Evolutionary conservation across 306 rosid genomes (phyloP).

Genomic region (Fragaria iinumae): DNA sequence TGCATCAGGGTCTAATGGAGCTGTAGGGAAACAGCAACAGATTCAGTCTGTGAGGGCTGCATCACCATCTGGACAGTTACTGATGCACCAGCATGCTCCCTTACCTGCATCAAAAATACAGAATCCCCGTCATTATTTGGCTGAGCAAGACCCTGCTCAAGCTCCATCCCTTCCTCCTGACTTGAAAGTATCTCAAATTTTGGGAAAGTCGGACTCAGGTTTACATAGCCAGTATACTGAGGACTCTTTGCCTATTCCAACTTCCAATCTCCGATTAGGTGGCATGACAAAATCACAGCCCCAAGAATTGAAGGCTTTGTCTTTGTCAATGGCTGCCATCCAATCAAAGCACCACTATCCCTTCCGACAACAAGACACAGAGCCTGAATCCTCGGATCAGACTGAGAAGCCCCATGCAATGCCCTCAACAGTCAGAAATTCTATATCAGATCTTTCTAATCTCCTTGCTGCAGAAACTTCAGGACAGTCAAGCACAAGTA

Average conservation of each 20-base stretch:
- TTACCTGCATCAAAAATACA: slow-evolving; percentile 32
- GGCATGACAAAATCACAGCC: slow-evolving; percentile 45
- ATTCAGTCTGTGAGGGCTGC: slow-evolving; percentile 40
- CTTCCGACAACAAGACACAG: slow-evolving; percentile 34
- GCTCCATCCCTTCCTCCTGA: slow-evolving; percentile 33
- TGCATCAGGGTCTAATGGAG: slow-evolving; percentile 43
- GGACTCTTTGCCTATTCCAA: slow-evolving; percentile 37
- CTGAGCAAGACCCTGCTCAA: slow-evolving; percentile 37
- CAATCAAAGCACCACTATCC: slow-evolving; percentile 38
- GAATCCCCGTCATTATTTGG: slow-evolving; percentile 39
- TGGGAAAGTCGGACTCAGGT: slow-evolving; percentile 31
- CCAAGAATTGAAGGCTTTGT: slow-evolving; percentile 40
- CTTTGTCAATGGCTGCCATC: slow-evolving; percentile 38
- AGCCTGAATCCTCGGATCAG: slow-evolving; percentile 40
- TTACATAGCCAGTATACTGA: slow-evolving; percentile 34
- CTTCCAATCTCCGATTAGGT: slow-evolving; percentile 34
- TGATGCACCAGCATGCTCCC: slow-evolving; percentile 46
- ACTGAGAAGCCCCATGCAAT: slow-evolving; percentile 34
- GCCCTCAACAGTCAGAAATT: slow-evolving; percentile 23
- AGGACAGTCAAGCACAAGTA: slow-evolving; percentile 55
- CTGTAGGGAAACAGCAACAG: slow-evolving; percentile 40
- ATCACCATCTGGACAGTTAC: slow-evolving; percentile 52
- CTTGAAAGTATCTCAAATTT: slow-evolving; percentile 38
- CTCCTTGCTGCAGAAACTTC: slow-evolving; percentile 41
- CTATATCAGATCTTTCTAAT: slow-evolving; percentile 26